A percentile compares a stretch with the other conserved stretches of the same genome.
These are phyloP conservation scores for Coemansia sp. DNA, from an alignment of 192 early-diverging fungal genomes.

Conservation along the genomic window DNA sequence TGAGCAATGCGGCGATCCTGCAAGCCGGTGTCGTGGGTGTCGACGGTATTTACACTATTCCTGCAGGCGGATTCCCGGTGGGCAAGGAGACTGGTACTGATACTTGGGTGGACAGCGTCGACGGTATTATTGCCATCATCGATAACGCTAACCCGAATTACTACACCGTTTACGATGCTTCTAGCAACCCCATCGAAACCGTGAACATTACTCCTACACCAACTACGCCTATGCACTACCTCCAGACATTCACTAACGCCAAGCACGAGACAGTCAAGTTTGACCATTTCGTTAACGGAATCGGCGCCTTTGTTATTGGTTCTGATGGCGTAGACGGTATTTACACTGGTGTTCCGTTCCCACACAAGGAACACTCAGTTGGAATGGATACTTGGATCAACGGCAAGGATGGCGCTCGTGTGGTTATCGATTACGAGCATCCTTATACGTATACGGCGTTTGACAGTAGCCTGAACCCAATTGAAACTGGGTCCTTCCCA, in stretches of 20 bases:
- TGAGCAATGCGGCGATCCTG: slow-evolving; percentile 21
- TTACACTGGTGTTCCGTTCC: slow-evolving; percentile 6
- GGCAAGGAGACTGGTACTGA: slow-evolving; percentile 11
- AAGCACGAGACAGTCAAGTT: slow-evolving; percentile 1
- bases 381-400: slow-evolving; percentile 21
- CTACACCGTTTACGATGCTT: slow-evolving; percentile 35
- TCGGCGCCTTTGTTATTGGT: slow-evolving; percentile 20
- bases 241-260: slow-evolving; percentile 12
- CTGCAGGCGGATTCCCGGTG: slow-evolving; percentile 12
- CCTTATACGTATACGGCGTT: slow-evolving; percentile 15
- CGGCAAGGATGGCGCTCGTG: slow-evolving; percentile 9
- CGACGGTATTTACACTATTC: slow-evolving; percentile 40
- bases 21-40: slow-evolving; percentile 21
- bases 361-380: not conserved
- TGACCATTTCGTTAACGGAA: not conserved
- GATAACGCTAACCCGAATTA: slow-evolving; percentile 34
- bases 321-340: slow-evolving; percentile 22
- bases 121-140: slow-evolving; percentile 25
- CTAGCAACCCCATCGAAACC: slow-evolving; percentile 28
- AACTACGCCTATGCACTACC: not conserved
- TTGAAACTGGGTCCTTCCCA: slow-evolving; percentile 10
- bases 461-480: slow-evolving; percentile 10
- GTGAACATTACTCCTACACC: slow-evolving; percentile 13
- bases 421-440: slow-evolving; percentile 20
- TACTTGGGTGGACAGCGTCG: slow-evolving; percentile 40